Base-by-base conservation (phyloP, 768 basidiomycete species). In the Pleurotus pulmonarius region DNA sequence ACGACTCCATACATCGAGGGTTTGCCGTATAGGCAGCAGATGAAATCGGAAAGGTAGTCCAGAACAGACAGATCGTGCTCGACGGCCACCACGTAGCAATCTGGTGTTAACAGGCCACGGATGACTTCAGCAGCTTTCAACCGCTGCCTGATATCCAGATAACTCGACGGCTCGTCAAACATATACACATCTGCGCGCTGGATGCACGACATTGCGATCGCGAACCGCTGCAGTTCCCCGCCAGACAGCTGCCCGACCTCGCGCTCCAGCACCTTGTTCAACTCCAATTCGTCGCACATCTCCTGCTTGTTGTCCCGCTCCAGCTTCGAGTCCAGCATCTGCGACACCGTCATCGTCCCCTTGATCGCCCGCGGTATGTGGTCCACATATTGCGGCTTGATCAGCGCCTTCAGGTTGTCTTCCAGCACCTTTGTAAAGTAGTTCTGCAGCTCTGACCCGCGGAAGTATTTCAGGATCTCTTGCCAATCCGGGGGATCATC, bases 321-420 rank as follows among this genome's bases (percentile, higher is more conserved):
- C 26, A 87, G 73, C 74, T 98, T 98, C 25, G 84, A 83, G 65
- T 94, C 89, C 59, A 99, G 84, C 96, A 99, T 98, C 66, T 92
- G 79, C 5, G 80, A 76, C 24, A 99, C 95, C 2, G 88, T 88
- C 80, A 92, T 82, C 47, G 75, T 79, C 54, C 89, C 94, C 73
- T 98, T 96, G 79, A 99, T 92, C 40, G 94, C 93, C 43, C 88
- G 85, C 3, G 97, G 97, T 65, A 99, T 98, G 70, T 98, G 95
- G 70, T 99, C 97, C 61, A 99, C 97, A 69, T 99, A 99, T 83
- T 99, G 97, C 1, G 97, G 97, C 73, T 99, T 99, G 71, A 98
- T 98, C 59, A 99, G 83, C 1, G 97, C 95, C 77, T 98, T 98
- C 68, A 98, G 77, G 67, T 99, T 94, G 73, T 99, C 97, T 72